Evolutionary conservation across 495 filamentous ascomycete genomes (phyloP).

Genomic region (Hyphodiscus hymeniophilus): DNA sequence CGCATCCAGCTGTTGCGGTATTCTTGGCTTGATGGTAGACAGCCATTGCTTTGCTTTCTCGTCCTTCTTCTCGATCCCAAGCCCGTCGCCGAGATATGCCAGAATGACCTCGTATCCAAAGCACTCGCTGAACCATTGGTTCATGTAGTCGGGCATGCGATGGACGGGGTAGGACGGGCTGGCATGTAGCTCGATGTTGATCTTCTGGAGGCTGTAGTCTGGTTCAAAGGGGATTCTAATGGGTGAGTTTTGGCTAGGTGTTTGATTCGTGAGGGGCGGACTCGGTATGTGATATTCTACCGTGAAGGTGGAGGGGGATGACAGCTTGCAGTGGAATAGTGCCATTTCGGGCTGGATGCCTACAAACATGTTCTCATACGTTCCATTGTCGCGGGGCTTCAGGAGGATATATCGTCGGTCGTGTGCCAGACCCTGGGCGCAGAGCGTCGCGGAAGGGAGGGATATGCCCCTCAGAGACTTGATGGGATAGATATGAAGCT

Average conservation of each 20-base stretch:
- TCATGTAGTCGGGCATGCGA: slow-evolving; percentile 55
- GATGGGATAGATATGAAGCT: slow-evolving; percentile 86
- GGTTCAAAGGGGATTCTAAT: slow-evolving; percentile 56
- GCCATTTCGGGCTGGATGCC: slow-evolving; percentile 54
- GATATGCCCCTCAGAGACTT: slow-evolving; percentile 67
- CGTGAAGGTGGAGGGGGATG: slow-evolving; percentile 33
- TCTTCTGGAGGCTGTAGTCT: slow-evolving; percentile 35
- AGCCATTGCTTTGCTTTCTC: slow-evolving; percentile 5
- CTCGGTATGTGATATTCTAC: slow-evolving; percentile 46
- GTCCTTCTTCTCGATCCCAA: slow-evolving; percentile 1
- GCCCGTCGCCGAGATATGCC: slow-evolving; percentile 52
- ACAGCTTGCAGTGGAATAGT: slow-evolving; percentile 56
- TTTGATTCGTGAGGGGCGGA: slow-evolving; percentile 3
- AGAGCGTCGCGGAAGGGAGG: slow-evolving; percentile 47
- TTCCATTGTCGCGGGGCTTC: slow-evolving; percentile 32
- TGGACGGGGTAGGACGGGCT: slow-evolving; percentile 51
- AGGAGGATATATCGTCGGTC: slow-evolving; percentile 79
- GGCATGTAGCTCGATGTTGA: slow-evolving; percentile 52
- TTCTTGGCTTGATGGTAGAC: background rate
- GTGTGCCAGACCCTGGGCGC: slow-evolving; percentile 56
- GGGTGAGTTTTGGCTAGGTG: slow-evolving; percentile 3
- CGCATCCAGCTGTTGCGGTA: slow-evolving; percentile 4
- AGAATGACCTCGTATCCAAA: slow-evolving; percentile 60
- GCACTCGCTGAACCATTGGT: slow-evolving; percentile 65
- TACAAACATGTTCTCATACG: slow-evolving; percentile 58